Percentiles rank a stretch among this genome's conserved stretches.
Evolutionary conservation across 1,284 basidiomycete genomes (phyloP).

Genomic region (Tilletia walkeri): DNA sequence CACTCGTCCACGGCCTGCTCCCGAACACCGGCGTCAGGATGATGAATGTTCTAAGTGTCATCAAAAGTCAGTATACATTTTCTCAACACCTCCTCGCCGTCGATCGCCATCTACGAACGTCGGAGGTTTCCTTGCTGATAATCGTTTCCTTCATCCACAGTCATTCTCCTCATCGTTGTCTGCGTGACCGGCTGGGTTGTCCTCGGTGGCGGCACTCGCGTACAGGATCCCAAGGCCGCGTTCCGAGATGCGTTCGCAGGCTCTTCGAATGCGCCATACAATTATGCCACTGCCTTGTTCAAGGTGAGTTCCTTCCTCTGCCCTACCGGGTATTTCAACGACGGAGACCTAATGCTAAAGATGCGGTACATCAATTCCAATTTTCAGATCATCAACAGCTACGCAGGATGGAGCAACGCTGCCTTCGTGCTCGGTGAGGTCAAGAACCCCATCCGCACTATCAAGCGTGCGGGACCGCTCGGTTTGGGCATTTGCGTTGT

Average conservation of each 20-base stretch:
- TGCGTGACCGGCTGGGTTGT: slow-evolving; percentile 62
- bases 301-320: not conserved
- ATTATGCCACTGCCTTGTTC: slow-evolving; percentile 36
- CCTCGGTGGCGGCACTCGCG: slow-evolving; percentile 56
- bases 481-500: slow-evolving; percentile 61
- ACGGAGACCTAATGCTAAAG: not conserved
- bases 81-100: not conserved
- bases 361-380: not conserved
- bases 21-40: slow-evolving; percentile 65
- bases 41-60: slow-evolving; percentile 66
- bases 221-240: slow-evolving; percentile 59
- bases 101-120: not conserved
- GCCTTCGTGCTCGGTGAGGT: slow-evolving; percentile 66
- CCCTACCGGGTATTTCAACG: no score
- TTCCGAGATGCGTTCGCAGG: slow-evolving; percentile 62
- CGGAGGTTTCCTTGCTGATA: not conserved
- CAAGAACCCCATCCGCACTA: slow-evolving; percentile 58
- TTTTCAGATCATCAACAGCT: slow-evolving; percentile 55
- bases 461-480: slow-evolving; percentile 64
- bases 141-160: slow-evolving; percentile 46
- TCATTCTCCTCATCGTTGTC: slow-evolving; percentile 63
- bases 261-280: slow-evolving; percentile 58
- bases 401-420: slow-evolving; percentile 63
- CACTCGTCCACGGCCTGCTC: slow-evolving; percentile 63
- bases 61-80: slow-evolving; percentile 61